Evolutionary conservation across 257 asterid species (phyloP).

Genomic region (Solanum habrochaites): DNA sequence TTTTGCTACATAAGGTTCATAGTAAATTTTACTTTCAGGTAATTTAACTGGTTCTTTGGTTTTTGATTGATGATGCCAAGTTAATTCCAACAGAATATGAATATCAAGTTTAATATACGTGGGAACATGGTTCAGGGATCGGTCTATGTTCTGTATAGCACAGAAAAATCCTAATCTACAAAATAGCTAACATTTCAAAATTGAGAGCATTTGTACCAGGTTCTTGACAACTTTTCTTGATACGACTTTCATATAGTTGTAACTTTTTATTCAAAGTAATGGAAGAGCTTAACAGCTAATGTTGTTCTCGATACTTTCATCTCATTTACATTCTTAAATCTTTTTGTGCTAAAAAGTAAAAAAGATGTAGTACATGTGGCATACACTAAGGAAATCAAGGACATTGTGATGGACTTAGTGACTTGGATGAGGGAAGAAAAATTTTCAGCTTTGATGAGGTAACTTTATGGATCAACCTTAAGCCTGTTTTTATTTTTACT

Average conservation of each 20-base stretch:
- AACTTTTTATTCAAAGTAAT: not conserved
- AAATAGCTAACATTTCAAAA: not conserved
- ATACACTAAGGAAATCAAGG: too few relatives aligned
- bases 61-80: not conserved
- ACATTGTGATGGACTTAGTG: too few relatives aligned
- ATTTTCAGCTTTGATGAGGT: too few relatives aligned
- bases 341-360: not conserved
- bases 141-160: not conserved
- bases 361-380: not conserved
- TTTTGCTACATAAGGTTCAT: too few relatives aligned
- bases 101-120: not conserved
- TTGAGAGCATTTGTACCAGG: not conserved
- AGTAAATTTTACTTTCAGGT: too few relatives aligned
- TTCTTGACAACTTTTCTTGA: not conserved
- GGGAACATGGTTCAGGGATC: not conserved
- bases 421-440: too few relatives aligned
- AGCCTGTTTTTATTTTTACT: too few relatives aligned
- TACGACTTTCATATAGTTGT: not conserved
- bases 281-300: not conserved
- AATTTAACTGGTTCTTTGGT: not conserved
- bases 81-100: not conserved
- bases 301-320: not conserved
- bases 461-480: too few relatives aligned
- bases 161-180: not conserved
- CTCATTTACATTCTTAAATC: not conserved